These are phyloP conservation scores for Phytopythium helicoides DNA, from an alignment of 352 stramenopile genomes.

Conservation along the genomic window DNA sequence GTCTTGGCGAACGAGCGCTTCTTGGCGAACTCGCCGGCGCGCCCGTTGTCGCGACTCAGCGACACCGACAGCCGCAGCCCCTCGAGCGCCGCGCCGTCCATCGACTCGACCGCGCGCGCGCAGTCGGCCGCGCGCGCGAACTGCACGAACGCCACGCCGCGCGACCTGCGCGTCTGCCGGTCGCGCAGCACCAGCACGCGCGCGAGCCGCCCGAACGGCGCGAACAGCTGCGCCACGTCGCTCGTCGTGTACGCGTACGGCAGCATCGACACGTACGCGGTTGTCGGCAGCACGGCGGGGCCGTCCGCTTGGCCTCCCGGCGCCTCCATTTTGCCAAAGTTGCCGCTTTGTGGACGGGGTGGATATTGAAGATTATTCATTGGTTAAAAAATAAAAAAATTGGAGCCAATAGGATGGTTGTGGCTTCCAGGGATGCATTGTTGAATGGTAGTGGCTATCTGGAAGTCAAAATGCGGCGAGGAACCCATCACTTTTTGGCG, in stretches of 20 bases:
- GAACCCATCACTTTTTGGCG: not conserved
- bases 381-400: too few relatives aligned
- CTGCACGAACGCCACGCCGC: conserved; percentile 84
- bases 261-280: conserved; percentile 87
- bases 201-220: conserved; percentile 68
- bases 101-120: conserved; percentile 36
- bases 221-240: conserved; percentile 85
- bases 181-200: conserved; percentile 48
- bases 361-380: too few relatives aligned
- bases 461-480: not conserved
- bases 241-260: conserved; percentile 87
- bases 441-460: too few relatives aligned
- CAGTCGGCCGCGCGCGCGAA: conserved; percentile 73
- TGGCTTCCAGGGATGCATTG: too few relatives aligned
- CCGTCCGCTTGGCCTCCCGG: not conserved
- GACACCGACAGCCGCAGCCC: conserved; percentile 65
- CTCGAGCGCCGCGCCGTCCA: conserved; percentile 64
- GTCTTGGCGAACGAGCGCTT: conserved; percentile 73
- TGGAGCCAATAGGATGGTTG: too few relatives aligned
- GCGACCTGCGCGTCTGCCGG: conserved; percentile 49
- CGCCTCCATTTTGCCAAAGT: too few relatives aligned
- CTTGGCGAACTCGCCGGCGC: conserved; percentile 69
- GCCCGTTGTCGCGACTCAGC: conserved; percentile 78
- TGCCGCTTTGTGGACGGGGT: too few relatives aligned
- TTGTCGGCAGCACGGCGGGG: conserved; percentile 27